Evolutionary conservation across 192 early-diverging fungal genomes (phyloP).

Genomic region (Phycomyces nitens): DNA sequence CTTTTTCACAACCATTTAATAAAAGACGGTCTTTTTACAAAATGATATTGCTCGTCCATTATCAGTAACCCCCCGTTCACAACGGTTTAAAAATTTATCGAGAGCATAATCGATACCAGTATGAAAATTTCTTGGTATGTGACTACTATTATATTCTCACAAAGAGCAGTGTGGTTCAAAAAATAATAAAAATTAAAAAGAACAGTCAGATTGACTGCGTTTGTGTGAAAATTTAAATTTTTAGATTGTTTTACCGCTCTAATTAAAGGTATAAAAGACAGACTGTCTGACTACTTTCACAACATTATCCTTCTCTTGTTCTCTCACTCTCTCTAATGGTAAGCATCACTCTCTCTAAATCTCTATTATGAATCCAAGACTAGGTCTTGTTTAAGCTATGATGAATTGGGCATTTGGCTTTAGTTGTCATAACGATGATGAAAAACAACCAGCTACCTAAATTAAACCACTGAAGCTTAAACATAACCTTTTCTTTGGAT

Average conservation of each 20-base stretch:
- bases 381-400: not conserved
- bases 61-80: no score
- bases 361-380: not conserved
- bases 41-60: no score
- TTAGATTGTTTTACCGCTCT: not conserved
- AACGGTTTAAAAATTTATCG: no score
- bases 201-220: no score
- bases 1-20: no score
- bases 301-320: not conserved
- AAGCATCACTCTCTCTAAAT: not conserved
- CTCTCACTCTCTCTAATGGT: not conserved
- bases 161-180: no score
- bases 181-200: no score
- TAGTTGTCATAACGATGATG: conserved; percentile 15
- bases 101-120: no score
- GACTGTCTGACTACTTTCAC: not conserved
- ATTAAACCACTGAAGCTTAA: not conserved
- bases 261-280: not conserved
- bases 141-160: no score
- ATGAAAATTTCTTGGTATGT: no score
- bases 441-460: conserved; percentile 21
- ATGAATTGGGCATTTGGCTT: conserved; percentile 27
- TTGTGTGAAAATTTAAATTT: no score
- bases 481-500: not conserved
- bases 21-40: no score